Percentiles rank a stretch among this genome's conserved stretches.
phyloP scores from a whole-genome alignment of 257 asterid species.

The Primulina huaijiensis region DNA sequence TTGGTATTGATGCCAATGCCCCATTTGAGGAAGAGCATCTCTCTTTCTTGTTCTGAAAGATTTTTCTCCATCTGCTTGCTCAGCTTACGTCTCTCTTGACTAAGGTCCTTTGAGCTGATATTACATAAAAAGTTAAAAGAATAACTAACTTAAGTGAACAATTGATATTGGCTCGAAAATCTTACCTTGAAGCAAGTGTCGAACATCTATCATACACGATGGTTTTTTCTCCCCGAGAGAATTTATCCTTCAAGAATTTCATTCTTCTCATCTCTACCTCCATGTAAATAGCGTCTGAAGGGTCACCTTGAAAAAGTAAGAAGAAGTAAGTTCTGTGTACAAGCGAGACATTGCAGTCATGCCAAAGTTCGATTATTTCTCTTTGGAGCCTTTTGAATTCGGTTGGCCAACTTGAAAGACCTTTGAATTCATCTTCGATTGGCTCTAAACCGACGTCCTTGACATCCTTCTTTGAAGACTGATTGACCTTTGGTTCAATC shows the following conservation, averaged over 20 bases:
- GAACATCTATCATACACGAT: slow-evolving; percentile 51
- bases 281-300: slow-evolving; percentile 78
- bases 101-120: slow-evolving; percentile 65
- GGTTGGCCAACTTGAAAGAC: slow-evolving; percentile 54
- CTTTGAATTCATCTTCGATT: slow-evolving; percentile 55
- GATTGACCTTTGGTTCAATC: slow-evolving; percentile 33
- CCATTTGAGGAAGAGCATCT: slow-evolving; percentile 75
- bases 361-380: slow-evolving; percentile 84
- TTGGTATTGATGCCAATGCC: slow-evolving; percentile 62
- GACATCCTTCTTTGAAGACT: slow-evolving; percentile 45
- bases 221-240: slow-evolving; percentile 57
- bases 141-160: neutral
- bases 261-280: slow-evolving; percentile 86
- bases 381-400: slow-evolving; percentile 77
- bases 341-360: slow-evolving; percentile 68
- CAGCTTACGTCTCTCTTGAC: slow-evolving; percentile 66
- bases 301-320: slow-evolving; percentile 85
- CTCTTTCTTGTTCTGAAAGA: slow-evolving; percentile 72
- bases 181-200: slow-evolving; percentile 66
- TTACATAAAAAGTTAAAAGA: slow-evolving; percentile 9
- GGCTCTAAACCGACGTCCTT: slow-evolving; percentile 88
- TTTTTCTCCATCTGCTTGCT: slow-evolving; percentile 72
- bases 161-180: neutral
- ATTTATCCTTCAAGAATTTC: slow-evolving; percentile 61
- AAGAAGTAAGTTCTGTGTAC: slow-evolving; percentile 84